phyloP scores from a whole-genome alignment of 148 eudicot genomes.

The Gaultheria prostrata region DNA sequence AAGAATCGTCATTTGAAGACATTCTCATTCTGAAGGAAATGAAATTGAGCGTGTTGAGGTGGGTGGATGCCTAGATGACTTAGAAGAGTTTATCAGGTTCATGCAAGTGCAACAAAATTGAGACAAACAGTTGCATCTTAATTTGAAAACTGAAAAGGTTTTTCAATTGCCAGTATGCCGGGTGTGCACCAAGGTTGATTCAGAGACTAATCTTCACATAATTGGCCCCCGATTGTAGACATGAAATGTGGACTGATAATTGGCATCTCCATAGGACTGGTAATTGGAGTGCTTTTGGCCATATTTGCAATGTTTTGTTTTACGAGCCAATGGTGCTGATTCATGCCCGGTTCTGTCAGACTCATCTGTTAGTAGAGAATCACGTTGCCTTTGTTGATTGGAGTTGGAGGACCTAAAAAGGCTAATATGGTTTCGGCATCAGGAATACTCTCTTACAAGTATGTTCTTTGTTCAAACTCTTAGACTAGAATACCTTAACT shows the following conservation, averaged over 20 bases:
- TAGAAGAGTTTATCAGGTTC: neutral
- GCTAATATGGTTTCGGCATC: slow-evolving; percentile 68
- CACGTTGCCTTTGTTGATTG: slow-evolving; percentile 73
- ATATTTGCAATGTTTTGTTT: slow-evolving; percentile 55
- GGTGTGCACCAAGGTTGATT: no score
- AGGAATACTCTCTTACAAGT: slow-evolving; percentile 85
- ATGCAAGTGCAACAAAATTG: neutral
- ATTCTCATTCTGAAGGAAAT: neutral
- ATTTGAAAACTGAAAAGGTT: neutral
- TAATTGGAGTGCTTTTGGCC: slow-evolving; percentile 74
- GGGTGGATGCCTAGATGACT: neutral
- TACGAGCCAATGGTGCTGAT: slow-evolving; percentile 75
- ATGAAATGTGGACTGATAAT: slow-evolving; percentile 70
- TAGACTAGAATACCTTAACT: neutral
- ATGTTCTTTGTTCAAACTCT: slow-evolving; percentile 22
- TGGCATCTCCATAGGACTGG: slow-evolving; percentile 86
- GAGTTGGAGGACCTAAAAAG: slow-evolving; percentile 42
- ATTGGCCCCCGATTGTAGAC: slow-evolving; percentile 11
- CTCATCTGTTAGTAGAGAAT: slow-evolving; percentile 78
- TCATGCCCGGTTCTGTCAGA: slow-evolving; percentile 66
- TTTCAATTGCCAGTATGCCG: no score
- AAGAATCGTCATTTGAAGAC: neutral
- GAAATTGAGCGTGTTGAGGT: neutral
- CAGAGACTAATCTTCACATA: no score
- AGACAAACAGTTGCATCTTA: neutral